phyloP scores from a whole-genome alignment of 2,329 filamentous ascomycete genomes.

The Phoma sp. region DNA sequence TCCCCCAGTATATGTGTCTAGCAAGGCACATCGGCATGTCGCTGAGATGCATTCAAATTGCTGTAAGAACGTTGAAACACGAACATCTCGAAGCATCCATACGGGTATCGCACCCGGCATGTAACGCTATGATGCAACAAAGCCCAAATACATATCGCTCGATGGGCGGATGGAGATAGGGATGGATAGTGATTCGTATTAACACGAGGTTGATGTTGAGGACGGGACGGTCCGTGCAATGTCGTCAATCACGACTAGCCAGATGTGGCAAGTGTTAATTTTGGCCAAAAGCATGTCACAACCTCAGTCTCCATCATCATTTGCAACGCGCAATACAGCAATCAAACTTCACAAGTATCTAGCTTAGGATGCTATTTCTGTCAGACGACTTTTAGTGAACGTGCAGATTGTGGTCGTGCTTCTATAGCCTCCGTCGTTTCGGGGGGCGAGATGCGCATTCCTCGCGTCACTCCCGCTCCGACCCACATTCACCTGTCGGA shows the following conservation, averaged over 20 bases:
- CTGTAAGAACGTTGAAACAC: too few relatives aligned
- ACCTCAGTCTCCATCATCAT: too few relatives aligned
- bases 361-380: too few relatives aligned
- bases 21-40: too few relatives aligned
- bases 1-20: too few relatives aligned
- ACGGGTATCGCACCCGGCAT: neutral
- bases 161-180: neutral
- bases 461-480: constrained; percentile 1
- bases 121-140: constrained; percentile 9
- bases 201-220: neutral
- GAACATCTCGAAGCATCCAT: neutral
- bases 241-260: neutral
- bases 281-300: too few relatives aligned
- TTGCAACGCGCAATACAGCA: too few relatives aligned
- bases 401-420: neutral
- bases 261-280: neutral
- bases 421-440: neutral
- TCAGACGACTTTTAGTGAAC: too few relatives aligned
- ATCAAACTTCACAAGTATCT: too few relatives aligned
- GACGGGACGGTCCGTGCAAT: neutral
- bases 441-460: constrained; percentile 2
- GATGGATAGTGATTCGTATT: too few relatives aligned
- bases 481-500: neutral
- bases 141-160: neutral
- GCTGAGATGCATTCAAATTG: too few relatives aligned